Percentiles rank a stretch among this genome's conserved stretches.
Conservation (phyloP, 306 rosid genomes). For the Casuarina equisetifolia region DNA sequence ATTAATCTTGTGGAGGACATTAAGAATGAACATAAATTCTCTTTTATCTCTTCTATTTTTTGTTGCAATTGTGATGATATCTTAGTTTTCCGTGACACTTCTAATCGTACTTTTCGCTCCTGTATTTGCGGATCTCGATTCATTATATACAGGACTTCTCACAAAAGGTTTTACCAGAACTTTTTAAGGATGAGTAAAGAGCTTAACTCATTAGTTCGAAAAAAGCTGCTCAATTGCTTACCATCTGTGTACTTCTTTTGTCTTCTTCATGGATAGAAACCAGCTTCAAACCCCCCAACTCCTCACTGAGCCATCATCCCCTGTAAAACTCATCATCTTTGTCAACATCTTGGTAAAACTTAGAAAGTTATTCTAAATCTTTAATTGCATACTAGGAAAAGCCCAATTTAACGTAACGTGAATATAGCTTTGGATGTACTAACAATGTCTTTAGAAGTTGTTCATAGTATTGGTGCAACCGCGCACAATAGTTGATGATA, state of each 20-base stretch:
- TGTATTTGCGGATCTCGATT: neutral
- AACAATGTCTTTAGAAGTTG: conserved; percentile 26
- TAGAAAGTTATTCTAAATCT: conserved; percentile 14
- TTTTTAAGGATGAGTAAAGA: neutral
- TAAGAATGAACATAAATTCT: no score
- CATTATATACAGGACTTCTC: neutral
- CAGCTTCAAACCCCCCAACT: neutral
- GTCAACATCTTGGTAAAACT: conserved; percentile 24
- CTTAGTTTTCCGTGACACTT: no score
- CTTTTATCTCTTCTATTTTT: no score
- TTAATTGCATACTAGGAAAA: conserved; percentile 18
- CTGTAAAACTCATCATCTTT: no score
- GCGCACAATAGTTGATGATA: neutral
- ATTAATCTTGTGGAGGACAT: no score
- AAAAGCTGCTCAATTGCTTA: no score
- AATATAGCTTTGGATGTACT: conserved; percentile 37
- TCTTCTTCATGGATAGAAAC: no score
- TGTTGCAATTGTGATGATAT: no score
- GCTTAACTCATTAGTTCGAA: neutral
- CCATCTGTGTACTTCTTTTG: no score
- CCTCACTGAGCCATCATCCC: neutral
- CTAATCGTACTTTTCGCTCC: no score
- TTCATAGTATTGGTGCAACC: conserved; percentile 17
- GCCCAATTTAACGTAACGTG: conserved; percentile 26
- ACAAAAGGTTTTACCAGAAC: neutral